These are phyloP conservation scores for Penicillium canariense DNA, from an alignment of 495 filamentous ascomycete species.

Conservation along the genomic window DNA sequence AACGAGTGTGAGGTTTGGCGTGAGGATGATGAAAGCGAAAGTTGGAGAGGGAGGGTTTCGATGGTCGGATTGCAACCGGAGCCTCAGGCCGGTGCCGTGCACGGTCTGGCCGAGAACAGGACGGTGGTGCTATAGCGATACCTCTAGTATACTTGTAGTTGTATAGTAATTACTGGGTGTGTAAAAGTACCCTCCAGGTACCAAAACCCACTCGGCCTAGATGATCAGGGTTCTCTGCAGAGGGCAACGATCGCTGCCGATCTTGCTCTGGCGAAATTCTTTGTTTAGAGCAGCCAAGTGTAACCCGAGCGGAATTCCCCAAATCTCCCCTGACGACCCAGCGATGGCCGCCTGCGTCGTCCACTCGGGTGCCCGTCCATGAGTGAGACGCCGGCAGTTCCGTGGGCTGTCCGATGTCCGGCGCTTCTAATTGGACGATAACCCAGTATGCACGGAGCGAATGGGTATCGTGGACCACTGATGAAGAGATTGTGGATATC, in stretches of 20 bases:
- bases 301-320: conserved; percentile 5
- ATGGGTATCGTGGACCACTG: neutral
- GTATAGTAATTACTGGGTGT: neutral
- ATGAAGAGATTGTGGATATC: neutral
- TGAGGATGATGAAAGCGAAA: conserved; percentile 13
- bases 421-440: conserved; percentile 6
- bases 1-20: conserved; percentile 4
- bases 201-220: neutral
- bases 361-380: conserved; percentile 29
- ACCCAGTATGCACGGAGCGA: neutral
- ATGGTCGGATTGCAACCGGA: conserved; percentile 21
- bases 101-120: conserved; percentile 28
- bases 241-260: conserved; percentile 6
- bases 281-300: conserved; percentile 5
- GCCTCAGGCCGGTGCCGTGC: conserved; percentile 26
- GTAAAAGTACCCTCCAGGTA: neutral
- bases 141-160: neutral
- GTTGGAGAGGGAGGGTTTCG: conserved; percentile 2
- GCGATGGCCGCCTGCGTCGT: neutral
- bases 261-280: conserved; percentile 5
- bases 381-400: neutral
- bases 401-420: conserved; percentile 13
- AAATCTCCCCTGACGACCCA: conserved; percentile 5
- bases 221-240: neutral
- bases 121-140: neutral